Evolutionary conservation across 2,329 filamentous ascomycete species (phyloP), one percentile per base, ranked within the genome.

Genomic region (Aspergillus hiratsukae): DNA sequence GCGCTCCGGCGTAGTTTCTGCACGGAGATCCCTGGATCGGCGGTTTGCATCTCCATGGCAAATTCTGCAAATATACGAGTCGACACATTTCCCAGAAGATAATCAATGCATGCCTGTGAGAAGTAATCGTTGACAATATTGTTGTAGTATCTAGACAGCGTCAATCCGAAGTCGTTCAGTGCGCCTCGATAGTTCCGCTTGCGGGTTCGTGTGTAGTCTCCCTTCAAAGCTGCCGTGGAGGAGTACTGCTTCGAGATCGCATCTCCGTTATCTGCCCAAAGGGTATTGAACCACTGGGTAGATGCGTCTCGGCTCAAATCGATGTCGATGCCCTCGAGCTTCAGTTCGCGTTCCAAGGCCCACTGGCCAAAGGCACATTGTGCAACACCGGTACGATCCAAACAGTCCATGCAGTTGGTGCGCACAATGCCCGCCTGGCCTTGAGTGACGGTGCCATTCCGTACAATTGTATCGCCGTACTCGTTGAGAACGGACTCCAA

Each of bases 101-200:
- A 97, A 71, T 99, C 94, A 62, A 99, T 96, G 51, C 90, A 90
- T 0, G 91, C 90, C 72, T 99, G 94, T 23, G 92, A 89, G 74
- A 97, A 97, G 73, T 96, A 97, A 75, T 99, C 94, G 64, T 96
- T 96, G 62, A 99, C 91, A 75, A 97, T 94, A 63, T 96, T 97
- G 69, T 82, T 87, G 69, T 85, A 88, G 69, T 87, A 87, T 8
- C 74, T 69, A 6, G 90, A 93, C 45, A 99, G 78, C 0, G 92
- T 97, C 51, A 97, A 80, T 0, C 91, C 90, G 51, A 97, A 85
- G 68, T 99, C 94, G 37, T 93, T 96, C 57, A 99, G 75, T 0
- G 93, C 93, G 2, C 94, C 94, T 1, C 90, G 87, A 66, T 96
- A 94, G 69, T 97, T 89, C 48, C 94, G 85, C 75, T 95, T 96